Base-by-base conservation (phyloP, 352 stramenopile genomes). In the Pelagophyceae sp. region DNA sequence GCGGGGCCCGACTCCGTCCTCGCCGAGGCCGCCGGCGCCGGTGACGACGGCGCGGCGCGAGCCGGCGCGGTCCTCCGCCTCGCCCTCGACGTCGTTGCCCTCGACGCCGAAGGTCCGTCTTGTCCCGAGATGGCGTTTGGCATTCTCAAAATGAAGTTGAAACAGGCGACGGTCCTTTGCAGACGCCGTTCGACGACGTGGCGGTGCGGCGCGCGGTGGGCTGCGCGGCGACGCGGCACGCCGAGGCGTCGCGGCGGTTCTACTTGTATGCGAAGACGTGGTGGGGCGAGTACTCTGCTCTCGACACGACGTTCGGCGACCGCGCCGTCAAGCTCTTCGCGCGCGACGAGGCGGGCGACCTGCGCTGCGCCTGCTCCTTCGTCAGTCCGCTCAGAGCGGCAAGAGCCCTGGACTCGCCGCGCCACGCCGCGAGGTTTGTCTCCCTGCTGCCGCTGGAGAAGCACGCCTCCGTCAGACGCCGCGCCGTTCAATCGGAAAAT, bases 341-440 rank as follows among this genome's bases (percentile, higher is more conserved):
- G 1, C 50, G 63, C 32, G 92, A 96, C 78, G 90, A 96, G 74
- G 86, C 90, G 78, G 90, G 90, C 17, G 82, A 84, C 0, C 90
- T 94, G 80, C 86, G 87, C 27, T 81, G 81, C 54, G 87, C 94
- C 0, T 96, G 89, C 80, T 91, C 90, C 37, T 96, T 92, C 72
- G 37, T 96, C n/a, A 77, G 77, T 0, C 84, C 86, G 0, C 31
- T 94, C 1, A 89, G 85, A 29, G 81, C 74, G 23, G 85, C 85
- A 0, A 61, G 76, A 0, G 83, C 88, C 15, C 78, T 95, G 17
- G 81, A 84, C 77, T 88, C 84, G 19, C 90, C 91, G 11, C 90
- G 87, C 69, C 88, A 95, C 83, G 90, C 90, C 1, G 90, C 90
- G 29, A 85, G 91, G 0, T 94, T 96, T 75, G 91, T 96, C 0